A percentile compares a stretch with the other conserved stretches of the same genome.
phyloP scores from a whole-genome alignment of 441 rosid species.

The Rhodomyrtus psidioides region DNA sequence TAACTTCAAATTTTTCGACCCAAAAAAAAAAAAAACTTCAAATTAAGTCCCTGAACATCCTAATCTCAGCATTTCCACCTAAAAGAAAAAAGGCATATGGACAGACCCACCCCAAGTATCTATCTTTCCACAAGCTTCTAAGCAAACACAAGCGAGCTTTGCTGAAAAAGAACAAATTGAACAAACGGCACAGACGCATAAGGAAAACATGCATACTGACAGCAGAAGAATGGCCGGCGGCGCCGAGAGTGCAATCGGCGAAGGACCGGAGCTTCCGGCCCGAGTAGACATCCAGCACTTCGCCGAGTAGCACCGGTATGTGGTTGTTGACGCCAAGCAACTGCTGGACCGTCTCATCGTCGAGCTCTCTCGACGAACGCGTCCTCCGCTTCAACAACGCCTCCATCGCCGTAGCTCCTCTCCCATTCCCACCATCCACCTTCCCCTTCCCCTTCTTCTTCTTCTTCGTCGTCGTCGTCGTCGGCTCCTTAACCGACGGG shows the following conservation, averaged over 20 bases:
- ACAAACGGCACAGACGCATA: not conserved
- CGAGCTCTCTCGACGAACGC: constrained; percentile 63
- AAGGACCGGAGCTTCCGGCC: constrained; percentile 35
- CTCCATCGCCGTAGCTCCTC: not conserved
- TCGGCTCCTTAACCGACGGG: not conserved
- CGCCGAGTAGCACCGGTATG: constrained; percentile 78
- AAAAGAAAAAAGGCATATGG: too few relatives aligned
- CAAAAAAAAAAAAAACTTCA: too few relatives aligned
- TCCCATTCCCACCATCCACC: not conserved
- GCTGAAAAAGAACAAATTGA: not conserved
- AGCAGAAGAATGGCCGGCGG: constrained; percentile 88
- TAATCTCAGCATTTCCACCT: too few relatives aligned
- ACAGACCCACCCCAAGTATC: not conserved
- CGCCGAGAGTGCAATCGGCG: constrained; percentile 90
- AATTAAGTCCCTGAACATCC: not conserved
- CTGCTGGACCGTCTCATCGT: constrained; percentile 16
- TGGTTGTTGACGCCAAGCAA: constrained; percentile 26
- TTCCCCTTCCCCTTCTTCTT: not conserved
- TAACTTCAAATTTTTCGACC: not conserved
- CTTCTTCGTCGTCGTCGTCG: not conserved
- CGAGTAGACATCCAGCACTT: constrained; percentile 73
- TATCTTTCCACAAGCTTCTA: not conserved
- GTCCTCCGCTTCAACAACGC: constrained; percentile 71
- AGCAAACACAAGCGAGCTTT: not conserved
- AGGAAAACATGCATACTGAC: constrained; percentile 25